Conservation (phyloP, 1,139 yeast species). For the Maudiozyma humilis region DNA sequence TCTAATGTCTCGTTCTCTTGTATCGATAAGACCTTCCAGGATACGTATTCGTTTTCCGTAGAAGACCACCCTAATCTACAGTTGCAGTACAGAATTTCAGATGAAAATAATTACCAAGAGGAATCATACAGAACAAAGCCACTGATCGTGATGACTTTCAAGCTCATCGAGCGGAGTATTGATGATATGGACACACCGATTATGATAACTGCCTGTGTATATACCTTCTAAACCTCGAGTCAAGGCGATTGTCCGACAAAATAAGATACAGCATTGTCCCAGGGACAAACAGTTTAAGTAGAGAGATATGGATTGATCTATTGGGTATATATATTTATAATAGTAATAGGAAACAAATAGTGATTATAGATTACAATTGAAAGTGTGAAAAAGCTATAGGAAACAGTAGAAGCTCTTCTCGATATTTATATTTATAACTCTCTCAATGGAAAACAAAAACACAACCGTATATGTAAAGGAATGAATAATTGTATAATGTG, state of each 20-base stretch:
- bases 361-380: not conserved
- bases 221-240: not conserved
- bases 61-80: not conserved
- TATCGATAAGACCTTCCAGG: not conserved
- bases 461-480: constrained; percentile 1
- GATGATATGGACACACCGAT: not conserved
- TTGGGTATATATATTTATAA: not conserved
- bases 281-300: too few relatives aligned
- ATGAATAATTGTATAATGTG: not conserved
- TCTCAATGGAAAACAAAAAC: not conserved
- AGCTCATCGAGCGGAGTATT: not conserved
- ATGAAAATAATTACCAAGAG: not conserved
- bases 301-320: not conserved
- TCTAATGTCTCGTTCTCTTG: not conserved
- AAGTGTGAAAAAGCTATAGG: not conserved
- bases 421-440: not conserved
- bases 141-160: not conserved
- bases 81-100: not conserved
- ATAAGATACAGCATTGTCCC: too few relatives aligned
- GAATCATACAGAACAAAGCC: not conserved
- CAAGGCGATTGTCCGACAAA: too few relatives aligned
- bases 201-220: not conserved
- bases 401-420: not conserved
- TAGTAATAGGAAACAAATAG: not conserved
- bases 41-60: not conserved